Evolutionary conservation across 2,329 filamentous ascomycete species (phyloP).

Genomic region (Penicillium hordei): DNA sequence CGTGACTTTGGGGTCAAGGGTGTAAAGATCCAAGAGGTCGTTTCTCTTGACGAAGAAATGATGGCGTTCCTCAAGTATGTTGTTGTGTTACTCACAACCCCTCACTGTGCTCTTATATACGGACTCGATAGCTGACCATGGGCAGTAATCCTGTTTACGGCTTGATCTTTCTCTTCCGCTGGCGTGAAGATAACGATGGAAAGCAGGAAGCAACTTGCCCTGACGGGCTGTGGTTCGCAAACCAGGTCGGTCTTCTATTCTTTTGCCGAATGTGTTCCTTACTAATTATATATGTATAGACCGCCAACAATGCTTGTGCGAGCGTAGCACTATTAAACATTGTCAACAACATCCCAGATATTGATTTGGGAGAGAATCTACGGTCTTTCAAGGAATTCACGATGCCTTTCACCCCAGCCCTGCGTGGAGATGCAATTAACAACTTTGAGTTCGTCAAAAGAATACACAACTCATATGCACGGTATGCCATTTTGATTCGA

Average conservation of each 20-base stretch:
- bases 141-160: slow-evolving; percentile 72
- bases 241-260: slow-evolving; percentile 61
- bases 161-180: slow-evolving; percentile 85
- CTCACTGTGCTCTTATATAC: not conserved
- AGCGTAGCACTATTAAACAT: slow-evolving; percentile 93
- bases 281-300: slow-evolving; percentile 50
- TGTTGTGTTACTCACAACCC: too few relatives aligned
- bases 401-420: slow-evolving; percentile 63
- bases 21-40: slow-evolving; percentile 73
- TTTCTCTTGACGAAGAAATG: slow-evolving; percentile 67
- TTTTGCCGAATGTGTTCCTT: slow-evolving; percentile 4
- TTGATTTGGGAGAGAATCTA: slow-evolving; percentile 70
- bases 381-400: slow-evolving; percentile 72
- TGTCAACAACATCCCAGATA: slow-evolving; percentile 72
- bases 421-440: slow-evolving; percentile 73
- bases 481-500: slow-evolving; percentile 45
- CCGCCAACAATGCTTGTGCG: slow-evolving; percentile 80
- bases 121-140: slow-evolving; percentile 3
- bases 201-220: slow-evolving; percentile 58
- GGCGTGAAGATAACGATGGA: slow-evolving; percentile 56
- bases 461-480: slow-evolving; percentile 85
- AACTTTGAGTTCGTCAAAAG: slow-evolving; percentile 73
- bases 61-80: slow-evolving; percentile 63
- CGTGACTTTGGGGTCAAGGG: slow-evolving; percentile 72
- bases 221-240: slow-evolving; percentile 83